Evolutionary conservation across 176 grass and related monocot genomes (phyloP).

Genomic region (Paspalum vaginatum): DNA sequence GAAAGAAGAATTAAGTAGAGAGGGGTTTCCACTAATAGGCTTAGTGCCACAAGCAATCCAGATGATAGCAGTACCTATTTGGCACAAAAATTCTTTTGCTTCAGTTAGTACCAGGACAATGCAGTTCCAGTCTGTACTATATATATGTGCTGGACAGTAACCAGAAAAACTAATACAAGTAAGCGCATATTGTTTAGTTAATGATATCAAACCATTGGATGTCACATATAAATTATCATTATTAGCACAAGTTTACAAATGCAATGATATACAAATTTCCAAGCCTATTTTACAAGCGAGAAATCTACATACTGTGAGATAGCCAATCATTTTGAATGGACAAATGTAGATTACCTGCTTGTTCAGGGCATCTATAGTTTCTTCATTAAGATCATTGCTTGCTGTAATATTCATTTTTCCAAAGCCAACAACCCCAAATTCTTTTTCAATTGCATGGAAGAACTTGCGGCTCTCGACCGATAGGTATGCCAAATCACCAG

Average conservation of each 20-base stretch:
- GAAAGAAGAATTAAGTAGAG: neutral
- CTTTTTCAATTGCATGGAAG: conserved; percentile 71
- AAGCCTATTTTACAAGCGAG: neutral
- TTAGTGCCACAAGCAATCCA: neutral
- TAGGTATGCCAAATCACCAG: conserved; percentile 92
- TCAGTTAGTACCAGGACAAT: conserved; percentile 1
- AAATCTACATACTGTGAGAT: neutral
- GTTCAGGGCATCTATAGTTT: conserved; percentile 99
- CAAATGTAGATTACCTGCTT: conserved; percentile 73
- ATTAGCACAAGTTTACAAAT: neutral
- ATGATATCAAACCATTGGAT: neutral
- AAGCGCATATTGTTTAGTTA: neutral
- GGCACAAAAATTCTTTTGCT: neutral
- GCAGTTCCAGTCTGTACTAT: neutral
- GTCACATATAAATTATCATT: neutral
- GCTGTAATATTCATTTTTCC: conserved; percentile 77
- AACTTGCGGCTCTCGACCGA: conserved; percentile 75
- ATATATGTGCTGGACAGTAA: neutral
- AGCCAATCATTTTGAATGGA: conserved; percentile 22
- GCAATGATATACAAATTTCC: neutral
- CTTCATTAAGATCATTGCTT: conserved; percentile 97
- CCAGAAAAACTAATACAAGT: neutral
- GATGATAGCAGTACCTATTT: too few relatives aligned
- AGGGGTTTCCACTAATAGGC: conserved; percentile 2
- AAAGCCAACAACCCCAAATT: conserved; percentile 77